Base-by-base conservation (phyloP, 139 green algal genomes). In the Haematococcus lacustris region DNA sequence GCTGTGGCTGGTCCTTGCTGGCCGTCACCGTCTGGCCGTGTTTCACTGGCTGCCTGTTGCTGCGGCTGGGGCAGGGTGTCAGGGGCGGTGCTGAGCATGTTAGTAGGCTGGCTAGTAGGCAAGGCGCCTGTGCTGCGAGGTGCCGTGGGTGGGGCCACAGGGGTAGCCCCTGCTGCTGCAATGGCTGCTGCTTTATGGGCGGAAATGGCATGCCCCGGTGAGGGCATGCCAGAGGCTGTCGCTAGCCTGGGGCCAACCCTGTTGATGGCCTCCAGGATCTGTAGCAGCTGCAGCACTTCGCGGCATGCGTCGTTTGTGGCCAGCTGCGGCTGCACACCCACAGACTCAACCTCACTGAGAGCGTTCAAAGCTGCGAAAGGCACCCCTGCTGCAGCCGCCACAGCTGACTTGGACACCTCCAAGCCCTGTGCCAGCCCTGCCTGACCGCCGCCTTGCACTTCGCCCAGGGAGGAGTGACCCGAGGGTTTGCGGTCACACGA, bases 181-280 rank as follows among this genome's bases (percentile, higher is more conserved):
- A 50, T 6, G 28, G 41, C 40, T 30, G 30, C 9, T 38, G 38
- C 35, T 32, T 3, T 5, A 35, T 35, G 28, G 30, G 59, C 6
- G 17, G 59, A 66, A n/a, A n/a, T n/a, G n/a, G n/a, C n/a, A n/a
- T n/a, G n/a, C n/a, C n/a, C n/a, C n/a, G n/a, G n/a, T n/a, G n/a
- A n/a, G n/a, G n/a, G n/a, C n/a, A n/a, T n/a, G n/a, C n/a, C 67
- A 60, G n/a, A 75, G 33, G 63, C 73, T 21, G 39, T 53, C 41
- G 32, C 5, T 39, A 80, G 51, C 21, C 81, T 61, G 0, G 59
- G 68, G 32, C 66, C 73, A 38, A 85, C 53, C 71, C 79, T 74
- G 73, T 91, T 95, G 39, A 96, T 23, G 3, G 71, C 66, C 67
- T 97, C 87, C 43, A 96, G 76, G 38, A 91, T 68, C 50, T 77